Percentiles rank a stretch among this genome's conserved stretches.
phyloP scores from a whole-genome alignment of 2,329 filamentous ascomycete species.

The Colletotrichum sp. region DNA sequence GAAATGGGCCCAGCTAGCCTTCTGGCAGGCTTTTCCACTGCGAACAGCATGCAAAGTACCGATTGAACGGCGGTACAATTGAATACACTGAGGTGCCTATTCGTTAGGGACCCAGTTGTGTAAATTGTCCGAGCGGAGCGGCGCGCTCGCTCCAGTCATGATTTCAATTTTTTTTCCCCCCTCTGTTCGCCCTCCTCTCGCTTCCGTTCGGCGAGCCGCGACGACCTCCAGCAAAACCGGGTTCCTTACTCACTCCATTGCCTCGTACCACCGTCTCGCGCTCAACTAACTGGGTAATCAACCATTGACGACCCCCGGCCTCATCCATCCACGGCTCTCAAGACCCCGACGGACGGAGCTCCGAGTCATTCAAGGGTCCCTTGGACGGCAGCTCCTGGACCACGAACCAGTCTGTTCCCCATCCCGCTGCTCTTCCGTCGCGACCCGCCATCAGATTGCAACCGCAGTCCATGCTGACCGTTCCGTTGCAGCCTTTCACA shows the following conservation, averaged over 20 bases:
- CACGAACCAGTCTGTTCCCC: conserved; percentile 7
- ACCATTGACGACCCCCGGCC: not conserved
- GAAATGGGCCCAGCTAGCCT: not conserved
- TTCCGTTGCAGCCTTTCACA: not conserved
- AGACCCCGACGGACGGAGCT: conserved; percentile 2
- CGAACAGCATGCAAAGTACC: not conserved
- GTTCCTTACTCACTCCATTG: not conserved
- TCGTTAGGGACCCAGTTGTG: not conserved
- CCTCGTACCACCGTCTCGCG: not conserved
- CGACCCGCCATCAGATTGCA: not conserved
- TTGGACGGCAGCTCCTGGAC: not conserved
- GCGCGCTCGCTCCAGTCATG: not conserved
- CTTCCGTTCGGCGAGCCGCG: not conserved
- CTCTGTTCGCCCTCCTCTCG: not conserved
- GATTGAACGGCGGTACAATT: not conserved
- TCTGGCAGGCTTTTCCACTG: not conserved
- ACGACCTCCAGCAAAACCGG: not conserved
- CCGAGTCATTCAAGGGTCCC: conserved; percentile 8
- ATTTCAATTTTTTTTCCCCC: not conserved
- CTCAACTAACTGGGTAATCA: not conserved
- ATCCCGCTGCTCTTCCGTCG: not conserved
- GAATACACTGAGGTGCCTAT: not conserved
- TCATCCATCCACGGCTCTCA: not conserved
- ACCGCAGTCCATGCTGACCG: not conserved
- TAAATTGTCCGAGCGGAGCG: conserved; percentile 7